A percentile compares a stretch with the other conserved stretches of the same genome.
Conservation (phyloP, 164 flowering plant genomes). For the Malania oleifera region DNA sequence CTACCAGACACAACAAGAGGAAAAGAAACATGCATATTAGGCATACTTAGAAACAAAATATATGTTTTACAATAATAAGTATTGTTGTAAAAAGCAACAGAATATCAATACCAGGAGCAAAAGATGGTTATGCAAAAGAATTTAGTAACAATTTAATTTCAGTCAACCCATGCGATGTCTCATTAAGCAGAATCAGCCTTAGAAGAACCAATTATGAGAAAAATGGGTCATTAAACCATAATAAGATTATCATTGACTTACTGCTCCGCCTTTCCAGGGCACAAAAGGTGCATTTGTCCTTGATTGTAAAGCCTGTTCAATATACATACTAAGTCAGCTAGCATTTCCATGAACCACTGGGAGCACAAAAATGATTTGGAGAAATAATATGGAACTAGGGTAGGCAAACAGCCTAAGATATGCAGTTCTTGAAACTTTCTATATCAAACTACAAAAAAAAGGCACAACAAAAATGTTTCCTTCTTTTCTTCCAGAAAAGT, state of each 20-base stretch:
- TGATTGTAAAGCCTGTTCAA: conserved; percentile 66
- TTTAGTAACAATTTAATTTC: not conserved
- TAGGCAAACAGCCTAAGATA: not conserved
- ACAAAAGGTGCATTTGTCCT: conserved; percentile 67
- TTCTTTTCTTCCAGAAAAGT: too few relatives aligned
- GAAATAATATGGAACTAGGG: not conserved
- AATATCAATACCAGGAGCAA: too few relatives aligned
- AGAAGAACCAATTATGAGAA: not conserved
- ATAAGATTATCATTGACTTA: conserved; percentile 33
- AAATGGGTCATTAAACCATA: not conserved
- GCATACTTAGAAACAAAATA: too few relatives aligned
- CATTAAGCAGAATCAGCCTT: not conserved
- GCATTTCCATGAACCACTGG: not conserved
- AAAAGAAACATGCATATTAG: too few relatives aligned
- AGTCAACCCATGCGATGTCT: not conserved
- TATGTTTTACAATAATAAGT: too few relatives aligned
- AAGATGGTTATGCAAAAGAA: too few relatives aligned
- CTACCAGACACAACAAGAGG: too few relatives aligned
- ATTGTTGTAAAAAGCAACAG: too few relatives aligned
- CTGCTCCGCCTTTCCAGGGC: conserved; percentile 96
- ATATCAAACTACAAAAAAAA: conserved; percentile 1
- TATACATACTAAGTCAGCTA: not conserved
- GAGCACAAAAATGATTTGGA: not conserved
- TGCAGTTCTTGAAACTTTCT: not conserved
- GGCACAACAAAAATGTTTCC: too few relatives aligned